phyloP scores from a whole-genome alignment of 441 rosid species.

The Cnidoscolus chayamansa region DNA sequence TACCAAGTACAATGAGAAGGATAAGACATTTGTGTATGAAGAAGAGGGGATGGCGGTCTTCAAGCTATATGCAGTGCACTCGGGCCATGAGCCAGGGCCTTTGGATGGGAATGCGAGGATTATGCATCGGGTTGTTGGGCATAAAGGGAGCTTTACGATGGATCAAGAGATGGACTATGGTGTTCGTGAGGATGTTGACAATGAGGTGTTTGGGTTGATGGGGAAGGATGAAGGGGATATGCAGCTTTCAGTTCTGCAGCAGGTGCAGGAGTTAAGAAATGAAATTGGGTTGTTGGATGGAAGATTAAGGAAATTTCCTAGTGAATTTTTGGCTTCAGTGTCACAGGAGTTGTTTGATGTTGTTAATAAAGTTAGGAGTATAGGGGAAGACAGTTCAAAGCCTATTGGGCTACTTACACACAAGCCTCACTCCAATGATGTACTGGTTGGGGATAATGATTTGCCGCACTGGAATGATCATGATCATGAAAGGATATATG shows the following conservation, averaged over 20 bases:
- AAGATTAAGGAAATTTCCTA: conserved; percentile 59
- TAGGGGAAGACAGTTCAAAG: conserved; percentile 69
- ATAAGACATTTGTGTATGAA: conserved; percentile 86
- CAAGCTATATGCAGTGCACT: conserved; percentile 90
- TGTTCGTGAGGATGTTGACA: conserved; percentile 72
- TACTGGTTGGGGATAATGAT: conserved; percentile 70
- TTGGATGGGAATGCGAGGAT: conserved; percentile 95
- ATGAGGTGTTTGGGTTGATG: conserved; percentile 56
- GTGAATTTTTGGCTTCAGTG: conserved; percentile 54
- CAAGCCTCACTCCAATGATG: conserved; percentile 58
- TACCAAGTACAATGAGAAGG: conserved; percentile 89
- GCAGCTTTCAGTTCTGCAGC: conserved; percentile 66
- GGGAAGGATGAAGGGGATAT: conserved; percentile 71
- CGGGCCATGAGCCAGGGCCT: conserved; percentile 97
- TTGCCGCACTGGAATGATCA: conserved; percentile 79
- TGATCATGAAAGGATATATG: conserved; percentile 60
- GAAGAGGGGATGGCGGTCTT: conserved; percentile 95
- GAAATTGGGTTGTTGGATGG: conserved; percentile 74
- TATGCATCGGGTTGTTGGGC: conserved; percentile 95
- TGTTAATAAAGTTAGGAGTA: conserved; percentile 59
- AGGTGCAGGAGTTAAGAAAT: conserved; percentile 68
- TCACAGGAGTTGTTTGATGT: conserved; percentile 77
- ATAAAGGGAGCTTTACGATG: conserved; percentile 61
- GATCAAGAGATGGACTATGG: conserved; percentile 85
- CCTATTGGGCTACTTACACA: conserved; percentile 47